These are phyloP conservation scores for Fremontodendron californicum DNA, from an alignment of 345 rosid species.

Conservation along the genomic window DNA sequence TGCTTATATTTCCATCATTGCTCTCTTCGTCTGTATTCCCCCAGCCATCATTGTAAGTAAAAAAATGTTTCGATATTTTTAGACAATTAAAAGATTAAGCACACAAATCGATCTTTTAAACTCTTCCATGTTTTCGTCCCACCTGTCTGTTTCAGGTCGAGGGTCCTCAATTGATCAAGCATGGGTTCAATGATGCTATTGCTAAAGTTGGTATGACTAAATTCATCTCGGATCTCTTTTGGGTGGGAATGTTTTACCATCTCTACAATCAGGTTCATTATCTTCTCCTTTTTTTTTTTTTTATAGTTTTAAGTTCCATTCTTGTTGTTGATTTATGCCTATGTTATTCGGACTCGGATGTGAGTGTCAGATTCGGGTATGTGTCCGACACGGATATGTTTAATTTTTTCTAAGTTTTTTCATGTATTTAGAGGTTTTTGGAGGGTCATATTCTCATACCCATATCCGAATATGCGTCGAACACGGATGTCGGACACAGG, in stretches of 20 bases:
- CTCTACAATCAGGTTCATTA: constrained; percentile 84
- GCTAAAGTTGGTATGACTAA: constrained; percentile 86
- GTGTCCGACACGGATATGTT: too few species aligned
- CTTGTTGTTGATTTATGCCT: too few species aligned
- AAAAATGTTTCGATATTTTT: background rate
- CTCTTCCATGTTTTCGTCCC: background rate
- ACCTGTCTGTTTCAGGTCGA: constrained; percentile 47
- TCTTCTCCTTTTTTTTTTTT: background rate
- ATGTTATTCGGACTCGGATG: too few species aligned
- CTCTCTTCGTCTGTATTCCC: constrained; percentile 86
- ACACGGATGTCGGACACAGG: too few species aligned
- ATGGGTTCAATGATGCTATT: constrained; percentile 74
- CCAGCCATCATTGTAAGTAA: constrained; percentile 81
- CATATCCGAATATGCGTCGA: too few species aligned
- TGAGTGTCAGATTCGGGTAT: too few species aligned
- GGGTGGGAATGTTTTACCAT: constrained; percentile 99
- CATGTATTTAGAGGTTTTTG: too few species aligned
- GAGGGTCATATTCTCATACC: too few species aligned
- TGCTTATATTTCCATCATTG: constrained; percentile 95
- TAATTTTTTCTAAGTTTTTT: too few species aligned
- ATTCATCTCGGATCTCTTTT: constrained; percentile 85
- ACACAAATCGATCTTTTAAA: background rate
- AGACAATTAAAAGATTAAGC: background rate
- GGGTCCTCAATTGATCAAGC: constrained; percentile 77
- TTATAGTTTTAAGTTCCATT: background rate